Conservation (phyloP, 805 yeast species). For the Cyberlindnera mrakii region DNA sequence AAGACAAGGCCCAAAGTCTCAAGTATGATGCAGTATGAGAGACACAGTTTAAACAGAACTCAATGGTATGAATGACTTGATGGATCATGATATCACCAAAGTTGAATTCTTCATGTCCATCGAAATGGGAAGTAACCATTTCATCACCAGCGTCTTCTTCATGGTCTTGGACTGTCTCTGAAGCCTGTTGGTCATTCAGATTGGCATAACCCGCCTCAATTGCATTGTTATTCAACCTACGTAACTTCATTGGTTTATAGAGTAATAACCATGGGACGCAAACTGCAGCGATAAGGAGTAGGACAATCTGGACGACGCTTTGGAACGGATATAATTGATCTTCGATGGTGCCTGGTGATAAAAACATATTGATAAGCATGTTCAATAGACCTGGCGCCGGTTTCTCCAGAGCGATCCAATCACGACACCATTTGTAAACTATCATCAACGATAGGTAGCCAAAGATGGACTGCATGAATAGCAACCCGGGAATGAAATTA, state of each 20-base stretch:
- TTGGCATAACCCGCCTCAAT: slow-evolving; percentile 46
- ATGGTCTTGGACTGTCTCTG: slow-evolving; percentile 24
- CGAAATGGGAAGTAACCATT: slow-evolving; percentile 34
- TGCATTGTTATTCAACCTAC: slow-evolving; percentile 48
- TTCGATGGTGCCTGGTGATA: slow-evolving; percentile 84
- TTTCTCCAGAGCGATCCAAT: slow-evolving; percentile 73
- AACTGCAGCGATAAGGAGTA: slow-evolving; percentile 69
- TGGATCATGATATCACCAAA: slow-evolving; percentile 95
- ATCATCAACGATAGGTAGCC: slow-evolving; percentile 86
- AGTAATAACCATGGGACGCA: slow-evolving; percentile 92
- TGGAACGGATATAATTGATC: slow-evolving; percentile 82
- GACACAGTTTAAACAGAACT: slow-evolving; percentile 93
- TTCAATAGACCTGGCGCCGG: slow-evolving; percentile 92
- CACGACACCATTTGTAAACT: slow-evolving; percentile 89
- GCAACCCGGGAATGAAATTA: slow-evolving; percentile 87
- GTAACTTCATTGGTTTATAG: slow-evolving; percentile 72
- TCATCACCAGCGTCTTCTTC: slow-evolving; percentile 49
- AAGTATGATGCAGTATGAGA: slow-evolving; percentile 98
- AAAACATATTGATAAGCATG: slow-evolving; percentile 93
- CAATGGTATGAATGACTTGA: slow-evolving; percentile 96
- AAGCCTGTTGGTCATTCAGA: slow-evolving; percentile 27
- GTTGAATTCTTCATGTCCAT: slow-evolving; percentile 40
- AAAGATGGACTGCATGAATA: slow-evolving; percentile 94
- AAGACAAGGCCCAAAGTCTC: slow-evolving; percentile 94
- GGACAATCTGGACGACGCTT: slow-evolving; percentile 60